phyloP scores from a whole-genome alignment of 2,329 filamentous ascomycete species.

The Cordyceps fumosorosea region DNA sequence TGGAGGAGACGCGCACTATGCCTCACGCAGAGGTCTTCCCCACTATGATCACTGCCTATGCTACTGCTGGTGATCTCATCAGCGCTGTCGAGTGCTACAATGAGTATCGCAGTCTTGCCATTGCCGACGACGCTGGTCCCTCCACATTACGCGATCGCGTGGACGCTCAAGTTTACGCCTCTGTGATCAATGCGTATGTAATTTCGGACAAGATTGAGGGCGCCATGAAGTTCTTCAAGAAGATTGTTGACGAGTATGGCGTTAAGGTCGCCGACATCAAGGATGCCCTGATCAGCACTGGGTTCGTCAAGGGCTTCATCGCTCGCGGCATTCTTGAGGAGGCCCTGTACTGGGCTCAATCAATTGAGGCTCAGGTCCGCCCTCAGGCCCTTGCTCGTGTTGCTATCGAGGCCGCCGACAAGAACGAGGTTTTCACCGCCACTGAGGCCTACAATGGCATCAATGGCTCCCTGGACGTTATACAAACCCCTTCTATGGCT shows the following conservation, averaged over 20 bases:
- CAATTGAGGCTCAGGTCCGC: conserved; percentile 53
- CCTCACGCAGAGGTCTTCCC: conserved; percentile 81
- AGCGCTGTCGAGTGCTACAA: conserved; percentile 94
- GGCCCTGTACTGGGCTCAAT: conserved; percentile 66
- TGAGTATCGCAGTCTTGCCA: conserved; percentile 84
- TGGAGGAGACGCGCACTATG: conserved; percentile 69
- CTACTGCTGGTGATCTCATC: conserved; percentile 69
- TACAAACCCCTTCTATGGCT: conserved; percentile 62
- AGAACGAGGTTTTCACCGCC: conserved; percentile 63
- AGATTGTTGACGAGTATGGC: conserved; percentile 60
- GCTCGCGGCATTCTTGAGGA: conserved; percentile 63
- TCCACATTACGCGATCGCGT: conserved; percentile 62
- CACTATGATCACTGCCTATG: conserved; percentile 92
- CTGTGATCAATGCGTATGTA: conserved; percentile 86
- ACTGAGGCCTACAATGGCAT: conserved; percentile 58
- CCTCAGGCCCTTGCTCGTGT: conserved; percentile 64
- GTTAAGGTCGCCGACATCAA: conserved; percentile 57
- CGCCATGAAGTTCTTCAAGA: conserved; percentile 78
- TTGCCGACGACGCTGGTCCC: conserved; percentile 71
- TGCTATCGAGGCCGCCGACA: conserved; percentile 71
- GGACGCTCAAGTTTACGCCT: conserved; percentile 80
- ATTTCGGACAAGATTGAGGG: conserved; percentile 72
- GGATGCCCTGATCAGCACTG: conserved; percentile 63
- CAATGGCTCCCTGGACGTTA: conserved; percentile 40
- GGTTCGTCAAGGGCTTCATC: conserved; percentile 73